phyloP scores from a whole-genome alignment of 768 basidiomycete genomes.

The Tricholoma sp. region DNA sequence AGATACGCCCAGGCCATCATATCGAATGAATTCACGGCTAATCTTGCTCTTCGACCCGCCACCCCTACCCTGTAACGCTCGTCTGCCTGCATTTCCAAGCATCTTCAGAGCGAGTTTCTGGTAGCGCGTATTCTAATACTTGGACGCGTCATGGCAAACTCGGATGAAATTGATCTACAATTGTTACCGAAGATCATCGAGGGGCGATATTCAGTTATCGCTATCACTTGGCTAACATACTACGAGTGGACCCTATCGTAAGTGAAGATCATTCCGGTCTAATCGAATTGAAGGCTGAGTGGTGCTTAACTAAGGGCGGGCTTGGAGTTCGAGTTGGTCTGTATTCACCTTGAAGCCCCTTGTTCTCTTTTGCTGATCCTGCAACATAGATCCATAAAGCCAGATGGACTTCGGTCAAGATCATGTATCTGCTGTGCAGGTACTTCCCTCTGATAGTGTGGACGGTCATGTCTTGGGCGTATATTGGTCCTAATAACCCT shows the following conservation, averaged over 20 bases:
- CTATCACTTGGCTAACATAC: conserved; percentile 26
- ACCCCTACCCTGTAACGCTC: too few relatives aligned
- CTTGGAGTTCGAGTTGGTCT: conserved; percentile 30
- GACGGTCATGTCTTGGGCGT: conserved; percentile 33
- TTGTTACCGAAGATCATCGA: conserved; percentile 15
- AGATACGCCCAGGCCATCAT: too few relatives aligned
- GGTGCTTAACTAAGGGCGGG: conserved; percentile 17
- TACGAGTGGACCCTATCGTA: conserved; percentile 37
- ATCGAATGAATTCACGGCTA: neutral
- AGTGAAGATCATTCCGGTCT: conserved; percentile 7
- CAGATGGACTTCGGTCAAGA: conserved; percentile 34
- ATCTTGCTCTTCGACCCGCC: too few relatives aligned
- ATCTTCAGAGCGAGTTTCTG: neutral
- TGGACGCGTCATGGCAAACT: neutral
- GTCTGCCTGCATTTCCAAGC: too few relatives aligned
- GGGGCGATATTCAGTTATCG: conserved; percentile 27
- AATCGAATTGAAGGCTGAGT: neutral
- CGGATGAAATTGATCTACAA: neutral
- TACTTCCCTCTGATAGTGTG: conserved; percentile 36
- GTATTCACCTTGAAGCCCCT: conserved; percentile 6
- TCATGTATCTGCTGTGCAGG: conserved; percentile 35
- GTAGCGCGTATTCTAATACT: neutral
- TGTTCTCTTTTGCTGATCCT: neutral
- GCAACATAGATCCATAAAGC: conserved; percentile 27
- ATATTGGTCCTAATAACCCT: conserved; percentile 28